A percentile compares a stretch with the other conserved stretches of the same genome.
Evolutionary conservation across 805 yeast genomes (phyloP).

Genomic region (Wickerhamiella dianesei): DNA sequence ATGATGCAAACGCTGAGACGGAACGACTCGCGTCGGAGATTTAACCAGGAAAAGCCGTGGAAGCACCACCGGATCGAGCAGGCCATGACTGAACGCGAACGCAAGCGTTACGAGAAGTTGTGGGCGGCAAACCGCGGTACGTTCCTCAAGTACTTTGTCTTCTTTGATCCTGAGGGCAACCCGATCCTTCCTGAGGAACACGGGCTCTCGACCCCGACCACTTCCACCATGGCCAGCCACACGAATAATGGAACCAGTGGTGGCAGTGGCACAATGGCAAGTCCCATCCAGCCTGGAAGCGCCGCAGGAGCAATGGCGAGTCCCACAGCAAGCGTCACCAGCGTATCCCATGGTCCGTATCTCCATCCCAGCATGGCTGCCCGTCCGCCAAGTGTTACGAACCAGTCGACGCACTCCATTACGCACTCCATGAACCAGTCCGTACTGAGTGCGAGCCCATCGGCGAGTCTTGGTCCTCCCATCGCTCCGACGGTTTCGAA

Average conservation of each 20-base stretch:
- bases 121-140: conserved; percentile 81
- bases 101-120: conserved; percentile 81
- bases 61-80: conserved; percentile 57
- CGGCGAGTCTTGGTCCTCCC: background rate
- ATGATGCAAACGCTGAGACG: conserved; percentile 23
- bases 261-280: background rate
- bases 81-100: conserved; percentile 40
- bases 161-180: background rate
- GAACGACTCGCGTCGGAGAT: conserved; percentile 32
- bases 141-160: conserved; percentile 13
- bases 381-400: background rate
- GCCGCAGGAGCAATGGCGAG: background rate
- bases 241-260: background rate
- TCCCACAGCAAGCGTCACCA: background rate
- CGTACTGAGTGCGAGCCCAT: background rate
- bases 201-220: too few relatives aligned
- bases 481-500: background rate
- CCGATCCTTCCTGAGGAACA: background rate
- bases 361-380: background rate
- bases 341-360: background rate
- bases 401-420: background rate
- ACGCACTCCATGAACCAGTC: background rate
- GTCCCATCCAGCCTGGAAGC: background rate
- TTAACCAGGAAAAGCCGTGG: conserved; percentile 91
- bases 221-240: background rate